These are phyloP conservation scores for Kodamaea nitidulidarum DNA, from an alignment of 805 yeast species.

Conservation along the genomic window DNA sequence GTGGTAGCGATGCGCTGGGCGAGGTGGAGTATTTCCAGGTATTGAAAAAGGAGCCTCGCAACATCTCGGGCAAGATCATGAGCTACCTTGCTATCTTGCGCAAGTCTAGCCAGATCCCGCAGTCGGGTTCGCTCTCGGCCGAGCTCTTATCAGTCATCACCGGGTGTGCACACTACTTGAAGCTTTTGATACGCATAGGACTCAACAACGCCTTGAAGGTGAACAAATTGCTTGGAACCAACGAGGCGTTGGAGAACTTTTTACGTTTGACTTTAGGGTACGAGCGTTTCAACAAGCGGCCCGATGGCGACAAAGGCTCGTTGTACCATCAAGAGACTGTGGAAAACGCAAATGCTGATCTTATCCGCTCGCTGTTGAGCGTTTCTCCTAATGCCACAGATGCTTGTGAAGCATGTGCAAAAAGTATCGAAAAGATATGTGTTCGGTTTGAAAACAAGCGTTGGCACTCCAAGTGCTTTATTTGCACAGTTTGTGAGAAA, in stretches of 20 bases:
- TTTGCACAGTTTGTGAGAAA: slow-evolving; percentile 57
- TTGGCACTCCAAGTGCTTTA: slow-evolving; percentile 80
- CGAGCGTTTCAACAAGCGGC: slow-evolving; percentile 15
- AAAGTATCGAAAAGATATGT: slow-evolving; percentile 84
- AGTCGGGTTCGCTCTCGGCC: slow-evolving; percentile 50
- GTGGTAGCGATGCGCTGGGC: slow-evolving; percentile 11
- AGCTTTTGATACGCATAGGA: slow-evolving; percentile 77
- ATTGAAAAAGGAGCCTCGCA: slow-evolving; percentile 67
- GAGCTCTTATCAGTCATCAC: slow-evolving; percentile 78
- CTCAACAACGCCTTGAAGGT: slow-evolving; percentile 69
- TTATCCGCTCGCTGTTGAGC: slow-evolving; percentile 28
- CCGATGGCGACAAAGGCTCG: slow-evolving; percentile 7
- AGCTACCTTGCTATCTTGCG: slow-evolving; percentile 80
- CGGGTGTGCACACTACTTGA: slow-evolving; percentile 88
- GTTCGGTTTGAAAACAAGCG: slow-evolving; percentile 54
- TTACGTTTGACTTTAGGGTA: slow-evolving; percentile 41
- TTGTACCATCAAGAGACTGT: background rate
- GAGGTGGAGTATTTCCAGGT: slow-evolving; percentile 32
- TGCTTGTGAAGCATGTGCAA: slow-evolving; percentile 64
- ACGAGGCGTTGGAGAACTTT: slow-evolving; percentile 60
- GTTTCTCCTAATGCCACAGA: slow-evolving; percentile 67
- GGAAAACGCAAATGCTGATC: slow-evolving; percentile 5
- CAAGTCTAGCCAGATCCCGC: slow-evolving; percentile 43
- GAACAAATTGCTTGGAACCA: slow-evolving; percentile 54
- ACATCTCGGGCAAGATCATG: slow-evolving; percentile 85